A percentile compares a stretch with the other conserved stretches of the same genome.
Evolutionary conservation across 2,329 filamentous ascomycete genomes (phyloP).

Genomic region (Monosporascus sp.): DNA sequence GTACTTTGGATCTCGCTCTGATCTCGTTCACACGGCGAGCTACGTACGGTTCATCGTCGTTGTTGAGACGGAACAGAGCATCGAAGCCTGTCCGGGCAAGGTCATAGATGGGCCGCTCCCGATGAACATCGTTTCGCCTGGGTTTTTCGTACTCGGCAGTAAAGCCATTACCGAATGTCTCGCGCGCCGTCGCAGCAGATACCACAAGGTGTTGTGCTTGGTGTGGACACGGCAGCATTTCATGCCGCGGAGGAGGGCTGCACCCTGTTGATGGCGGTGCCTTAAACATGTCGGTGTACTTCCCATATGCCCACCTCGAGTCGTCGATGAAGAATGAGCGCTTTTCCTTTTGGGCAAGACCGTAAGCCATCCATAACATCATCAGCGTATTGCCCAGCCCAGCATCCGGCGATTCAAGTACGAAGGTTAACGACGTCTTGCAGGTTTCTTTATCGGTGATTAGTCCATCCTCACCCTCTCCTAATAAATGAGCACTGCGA

Average conservation of each 20-base stretch:
- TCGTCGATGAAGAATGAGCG: slow-evolving; percentile 82
- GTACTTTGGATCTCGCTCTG: slow-evolving; percentile 37
- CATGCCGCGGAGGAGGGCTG: slow-evolving; percentile 64
- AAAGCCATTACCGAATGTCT: slow-evolving; percentile 59
- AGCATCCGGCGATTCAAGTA: slow-evolving; percentile 68
- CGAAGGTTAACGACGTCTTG: slow-evolving; percentile 67
- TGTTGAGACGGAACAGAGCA: slow-evolving; percentile 64
- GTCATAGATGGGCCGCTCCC: slow-evolving; percentile 58
- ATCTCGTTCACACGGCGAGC: slow-evolving; percentile 53
- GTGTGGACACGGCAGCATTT: slow-evolving; percentile 76
- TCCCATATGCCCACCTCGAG: slow-evolving; percentile 75
- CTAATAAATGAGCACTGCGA: slow-evolving; percentile 36
- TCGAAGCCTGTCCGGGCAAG: slow-evolving; percentile 68
- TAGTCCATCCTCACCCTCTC: slow-evolving; percentile 38
- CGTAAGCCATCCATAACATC: slow-evolving; percentile 79
- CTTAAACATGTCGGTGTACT: slow-evolving; percentile 67
- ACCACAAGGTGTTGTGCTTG: slow-evolving; percentile 70
- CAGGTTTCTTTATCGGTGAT: slow-evolving; percentile 54
- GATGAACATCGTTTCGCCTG: slow-evolving; percentile 42
- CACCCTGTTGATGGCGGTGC: slow-evolving; percentile 61
- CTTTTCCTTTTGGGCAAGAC: slow-evolving; percentile 67
- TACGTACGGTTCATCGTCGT: slow-evolving; percentile 63
- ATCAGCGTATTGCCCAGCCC: slow-evolving; percentile 74
- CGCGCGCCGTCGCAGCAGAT: slow-evolving; percentile 60
- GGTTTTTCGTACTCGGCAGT: slow-evolving; percentile 46